Conservation (phyloP, 2,329 filamentous ascomycete genomes). For the Sphaceloma murrayae region DNA sequence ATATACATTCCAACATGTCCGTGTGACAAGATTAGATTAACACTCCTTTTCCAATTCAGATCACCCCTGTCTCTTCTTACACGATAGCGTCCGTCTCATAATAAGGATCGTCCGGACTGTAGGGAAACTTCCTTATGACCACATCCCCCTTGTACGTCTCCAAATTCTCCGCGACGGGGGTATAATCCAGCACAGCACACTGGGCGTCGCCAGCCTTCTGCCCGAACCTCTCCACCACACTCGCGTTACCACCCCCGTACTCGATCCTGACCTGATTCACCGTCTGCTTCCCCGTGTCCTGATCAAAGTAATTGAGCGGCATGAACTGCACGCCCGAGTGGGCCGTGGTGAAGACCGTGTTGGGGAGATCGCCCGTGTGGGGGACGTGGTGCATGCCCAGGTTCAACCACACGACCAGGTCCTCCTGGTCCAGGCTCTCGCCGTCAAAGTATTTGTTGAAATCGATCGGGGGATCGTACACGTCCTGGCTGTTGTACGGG, state of each 20-base stretch:
- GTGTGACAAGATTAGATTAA: no score
- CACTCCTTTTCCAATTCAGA: no score
- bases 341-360: constrained; percentile 43
- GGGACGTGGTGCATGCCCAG: constrained; percentile 51
- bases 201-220: constrained; percentile 22
- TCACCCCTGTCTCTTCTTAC: constrained; percentile 1
- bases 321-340: constrained; percentile 38
- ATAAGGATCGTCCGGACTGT: constrained; percentile 30
- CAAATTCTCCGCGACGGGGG: constrained; percentile 24
- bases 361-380: constrained; percentile 45
- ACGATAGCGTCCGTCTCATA: constrained; percentile 18
- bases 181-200: constrained; percentile 26
- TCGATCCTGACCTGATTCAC: constrained; percentile 36
- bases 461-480: constrained; percentile 36
- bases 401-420: constrained; percentile 46
- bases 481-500: constrained; percentile 31
- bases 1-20: no score
- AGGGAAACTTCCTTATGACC: constrained; percentile 33
- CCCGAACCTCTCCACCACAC: constrained; percentile 28
- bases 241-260: constrained; percentile 28
- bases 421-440: constrained; percentile 36
- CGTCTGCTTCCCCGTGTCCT: constrained; percentile 34
- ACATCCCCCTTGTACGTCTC: constrained; percentile 29
- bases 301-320: constrained; percentile 38
- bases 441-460: constrained; percentile 38